Percentiles rank a stretch among this genome's conserved stretches.
Evolutionary conservation across 2,329 filamentous ascomycete genomes (phyloP).

Genomic region (Fusarium nodosum): DNA sequence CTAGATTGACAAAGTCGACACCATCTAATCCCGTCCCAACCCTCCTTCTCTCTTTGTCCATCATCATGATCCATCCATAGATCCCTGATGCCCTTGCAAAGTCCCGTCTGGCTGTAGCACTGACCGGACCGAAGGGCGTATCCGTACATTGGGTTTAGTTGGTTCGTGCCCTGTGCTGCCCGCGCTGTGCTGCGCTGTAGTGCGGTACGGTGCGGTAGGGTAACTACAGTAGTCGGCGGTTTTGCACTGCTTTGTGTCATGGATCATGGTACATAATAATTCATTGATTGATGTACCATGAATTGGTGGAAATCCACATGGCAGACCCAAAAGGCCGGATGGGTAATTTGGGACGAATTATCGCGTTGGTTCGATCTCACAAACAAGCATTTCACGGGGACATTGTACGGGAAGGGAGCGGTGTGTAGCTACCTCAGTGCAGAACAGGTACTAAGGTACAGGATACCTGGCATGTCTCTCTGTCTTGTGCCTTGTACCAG

Average conservation of each 20-base stretch:
- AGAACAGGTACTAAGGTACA: not conserved
- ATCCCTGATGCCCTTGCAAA: constrained; percentile 14
- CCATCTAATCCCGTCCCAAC: constrained; percentile 28
- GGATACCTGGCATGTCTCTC: constrained; percentile 19
- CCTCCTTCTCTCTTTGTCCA: constrained; percentile 8
- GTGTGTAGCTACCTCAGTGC: constrained; percentile 13
- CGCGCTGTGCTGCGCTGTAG: constrained; percentile 10
- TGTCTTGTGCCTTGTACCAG: not conserved
- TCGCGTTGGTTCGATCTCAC: constrained; percentile 16
- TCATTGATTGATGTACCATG: constrained; percentile 13
- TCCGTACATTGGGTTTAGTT: constrained; percentile 21
- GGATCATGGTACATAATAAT: constrained; percentile 7
- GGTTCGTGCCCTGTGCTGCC: constrained; percentile 6
- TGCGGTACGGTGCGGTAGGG: constrained; percentile 16
- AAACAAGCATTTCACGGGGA: constrained; percentile 14
- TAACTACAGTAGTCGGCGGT: constrained; percentile 21
- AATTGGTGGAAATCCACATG: constrained; percentile 29
- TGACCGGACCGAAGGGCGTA: constrained; percentile 36
- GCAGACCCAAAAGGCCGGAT: constrained; percentile 19
- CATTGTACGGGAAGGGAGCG: constrained; percentile 10
- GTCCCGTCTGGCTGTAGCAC: constrained; percentile 34
- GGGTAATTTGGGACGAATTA: constrained; percentile 16
- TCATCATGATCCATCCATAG: constrained; percentile 5
- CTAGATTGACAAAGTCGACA: constrained; percentile 22
- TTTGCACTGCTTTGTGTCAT: constrained; percentile 21